Conservation (phyloP, 2,329 filamentous ascomycete genomes). For the Ceratocystis ficicola region DNA sequence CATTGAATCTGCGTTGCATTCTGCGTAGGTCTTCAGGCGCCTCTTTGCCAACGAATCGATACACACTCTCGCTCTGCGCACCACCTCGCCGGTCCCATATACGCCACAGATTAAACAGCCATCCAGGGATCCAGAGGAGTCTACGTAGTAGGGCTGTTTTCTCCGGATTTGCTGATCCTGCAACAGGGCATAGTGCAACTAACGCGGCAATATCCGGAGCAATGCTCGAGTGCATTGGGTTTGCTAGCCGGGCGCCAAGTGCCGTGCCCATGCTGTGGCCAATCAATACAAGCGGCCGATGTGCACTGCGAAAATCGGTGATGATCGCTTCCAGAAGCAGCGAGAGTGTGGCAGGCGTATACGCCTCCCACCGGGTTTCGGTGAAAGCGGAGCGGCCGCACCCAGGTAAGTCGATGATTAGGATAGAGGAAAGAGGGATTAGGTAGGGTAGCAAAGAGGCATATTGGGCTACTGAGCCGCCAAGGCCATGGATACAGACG, state of each 20-base stretch:
- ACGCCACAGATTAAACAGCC: slow-evolving; percentile 65
- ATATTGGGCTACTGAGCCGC: slow-evolving; percentile 86
- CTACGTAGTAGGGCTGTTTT: slow-evolving; percentile 36
- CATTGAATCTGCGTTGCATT: slow-evolving; percentile 64
- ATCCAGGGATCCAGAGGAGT: slow-evolving; percentile 55
- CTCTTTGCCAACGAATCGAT: slow-evolving; percentile 57
- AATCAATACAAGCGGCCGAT: slow-evolving; percentile 65
- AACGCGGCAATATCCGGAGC: slow-evolving; percentile 40
- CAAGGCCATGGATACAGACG: slow-evolving; percentile 85
- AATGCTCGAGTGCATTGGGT: slow-evolving; percentile 22
- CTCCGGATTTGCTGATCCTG: slow-evolving; percentile 47
- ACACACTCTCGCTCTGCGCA: slow-evolving; percentile 62
- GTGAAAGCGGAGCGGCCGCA: slow-evolving; percentile 71
- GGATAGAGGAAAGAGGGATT: slow-evolving; percentile 68
- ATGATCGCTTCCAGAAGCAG: slow-evolving; percentile 67
- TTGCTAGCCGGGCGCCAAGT: slow-evolving; percentile 58
- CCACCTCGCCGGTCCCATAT: slow-evolving; percentile 71
- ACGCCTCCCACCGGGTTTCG: slow-evolving; percentile 62
- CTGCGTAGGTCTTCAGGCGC: slow-evolving; percentile 54
- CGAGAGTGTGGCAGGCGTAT: slow-evolving; percentile 61
- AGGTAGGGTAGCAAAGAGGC: slow-evolving; percentile 68
- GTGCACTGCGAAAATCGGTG: slow-evolving; percentile 51
- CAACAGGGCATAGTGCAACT: slow-evolving; percentile 68
- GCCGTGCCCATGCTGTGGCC: slow-evolving; percentile 87
- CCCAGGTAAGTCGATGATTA: slow-evolving; percentile 82